phyloP scores from a whole-genome alignment of 2,329 filamentous ascomycete genomes.

The Trichoderma hamatum region DNA sequence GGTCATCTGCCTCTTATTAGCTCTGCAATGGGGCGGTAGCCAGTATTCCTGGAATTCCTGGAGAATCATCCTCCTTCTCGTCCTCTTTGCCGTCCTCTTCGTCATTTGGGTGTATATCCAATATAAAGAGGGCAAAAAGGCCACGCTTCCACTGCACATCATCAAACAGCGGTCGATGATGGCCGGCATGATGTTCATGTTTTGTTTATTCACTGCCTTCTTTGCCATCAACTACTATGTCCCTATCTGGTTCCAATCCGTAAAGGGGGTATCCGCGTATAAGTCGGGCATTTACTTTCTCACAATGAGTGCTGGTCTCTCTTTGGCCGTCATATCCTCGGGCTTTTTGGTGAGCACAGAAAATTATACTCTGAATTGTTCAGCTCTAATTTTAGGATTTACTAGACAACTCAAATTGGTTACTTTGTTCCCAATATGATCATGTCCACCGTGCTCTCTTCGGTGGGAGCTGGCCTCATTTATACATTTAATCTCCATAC shows the following conservation, averaged over 20 bases:
- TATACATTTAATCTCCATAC: slow-evolving; percentile 44
- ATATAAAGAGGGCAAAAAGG: slow-evolving; percentile 28
- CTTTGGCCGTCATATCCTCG: slow-evolving; percentile 32
- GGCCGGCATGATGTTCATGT: slow-evolving; percentile 36
- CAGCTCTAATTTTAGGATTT: not conserved
- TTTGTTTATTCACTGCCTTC: slow-evolving; percentile 40
- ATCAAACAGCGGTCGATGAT: slow-evolving; percentile 42
- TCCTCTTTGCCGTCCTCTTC: not conserved
- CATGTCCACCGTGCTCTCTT: slow-evolving; percentile 35
- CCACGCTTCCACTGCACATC: slow-evolving; percentile 42
- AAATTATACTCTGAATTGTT: not conserved
- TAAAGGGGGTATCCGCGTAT: slow-evolving; percentile 42
- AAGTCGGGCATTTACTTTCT: slow-evolving; percentile 33
- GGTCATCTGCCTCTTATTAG: slow-evolving; percentile 50
- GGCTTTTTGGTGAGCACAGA: not conserved
- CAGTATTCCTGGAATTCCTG: slow-evolving; percentile 34
- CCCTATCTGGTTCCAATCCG: slow-evolving; percentile 47
- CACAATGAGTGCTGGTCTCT: slow-evolving; percentile 26
- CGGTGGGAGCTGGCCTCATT: slow-evolving; percentile 44
- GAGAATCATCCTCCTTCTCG: slow-evolving; percentile 27
- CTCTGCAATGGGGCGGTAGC: slow-evolving; percentile 50
- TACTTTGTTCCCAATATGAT: slow-evolving; percentile 48
- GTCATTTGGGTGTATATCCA: slow-evolving; percentile 35
- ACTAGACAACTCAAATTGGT: slow-evolving; percentile 34
- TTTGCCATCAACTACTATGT: slow-evolving; percentile 37